Evolutionary conservation across 192 early-diverging fungal species (phyloP).

Genomic region (Backusella tuberculispora): DNA sequence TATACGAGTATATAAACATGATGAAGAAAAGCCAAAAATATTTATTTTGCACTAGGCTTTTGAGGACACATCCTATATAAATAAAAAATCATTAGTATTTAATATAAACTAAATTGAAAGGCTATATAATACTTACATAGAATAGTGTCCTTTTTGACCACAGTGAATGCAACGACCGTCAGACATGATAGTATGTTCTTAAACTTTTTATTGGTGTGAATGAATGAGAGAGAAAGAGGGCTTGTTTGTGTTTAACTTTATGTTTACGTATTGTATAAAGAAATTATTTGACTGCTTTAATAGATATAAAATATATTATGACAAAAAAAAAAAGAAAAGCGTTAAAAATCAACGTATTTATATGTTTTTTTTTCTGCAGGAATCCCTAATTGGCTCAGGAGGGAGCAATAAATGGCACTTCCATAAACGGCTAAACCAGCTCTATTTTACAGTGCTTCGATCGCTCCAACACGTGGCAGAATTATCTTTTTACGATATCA

Average conservation of each 20-base stretch:
- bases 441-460: not conserved
- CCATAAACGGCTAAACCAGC: not conserved
- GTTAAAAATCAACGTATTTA: not conserved
- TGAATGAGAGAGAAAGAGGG: not conserved
- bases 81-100: not conserved
- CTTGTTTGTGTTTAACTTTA: not conserved
- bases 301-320: not conserved
- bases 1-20: not conserved
- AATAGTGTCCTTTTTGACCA: conserved; percentile 40
- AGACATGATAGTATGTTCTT: conserved; percentile 23
- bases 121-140: conserved; percentile 27
- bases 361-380: not conserved
- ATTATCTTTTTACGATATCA: not conserved
- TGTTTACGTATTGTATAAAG: not conserved
- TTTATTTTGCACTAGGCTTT: conserved; percentile 19
- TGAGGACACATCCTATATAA: conserved; percentile 35
- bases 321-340: not conserved
- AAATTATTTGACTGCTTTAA: not conserved
- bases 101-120: not conserved
- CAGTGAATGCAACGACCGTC: conserved; percentile 43
- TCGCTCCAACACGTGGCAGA: not conserved
- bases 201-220: not conserved
- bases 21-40: not conserved
- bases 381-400: not conserved
- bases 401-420: not conserved